Percentiles rank a stretch among this genome's conserved stretches.
These are phyloP conservation scores for Pittosporum tobira DNA, from an alignment of 129 eudicot species.

Conservation along the genomic window DNA sequence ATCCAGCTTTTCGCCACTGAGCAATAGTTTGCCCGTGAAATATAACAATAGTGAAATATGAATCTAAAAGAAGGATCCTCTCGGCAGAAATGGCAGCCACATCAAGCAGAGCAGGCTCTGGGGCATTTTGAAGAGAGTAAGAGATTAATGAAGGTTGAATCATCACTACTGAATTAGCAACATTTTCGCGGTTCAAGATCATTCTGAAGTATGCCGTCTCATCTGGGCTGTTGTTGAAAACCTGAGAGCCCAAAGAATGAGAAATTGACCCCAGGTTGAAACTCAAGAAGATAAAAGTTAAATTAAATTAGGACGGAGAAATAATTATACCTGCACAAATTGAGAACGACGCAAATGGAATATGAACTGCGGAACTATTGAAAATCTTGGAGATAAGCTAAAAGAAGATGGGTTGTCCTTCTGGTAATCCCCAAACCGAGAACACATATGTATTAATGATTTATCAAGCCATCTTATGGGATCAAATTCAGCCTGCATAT, in stretches of 20 bases:
- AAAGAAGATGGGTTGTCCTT: conserved; percentile 95
- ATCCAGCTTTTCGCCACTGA: conserved; percentile 97
- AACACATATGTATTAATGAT: conserved; percentile 80
- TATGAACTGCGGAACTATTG: conserved; percentile 93
- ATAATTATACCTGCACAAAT: conserved; percentile 90
- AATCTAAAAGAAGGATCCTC: conserved; percentile 77
- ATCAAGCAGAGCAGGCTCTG: conserved; percentile 91
- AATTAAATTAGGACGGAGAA: background rate
- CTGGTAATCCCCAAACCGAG: conserved; percentile 91
- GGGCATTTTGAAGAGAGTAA: conserved; percentile 79
- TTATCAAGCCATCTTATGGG: conserved; percentile 99
- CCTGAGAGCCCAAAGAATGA: conserved; percentile 32
- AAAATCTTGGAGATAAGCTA: conserved; percentile 74
- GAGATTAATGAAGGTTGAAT: conserved; percentile 95
- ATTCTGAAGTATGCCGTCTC: conserved; percentile 98
- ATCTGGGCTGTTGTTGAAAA: conserved; percentile 95
- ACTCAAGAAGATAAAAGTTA: conserved; percentile 7
- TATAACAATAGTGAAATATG: conserved; percentile 79
- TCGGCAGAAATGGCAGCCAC: conserved; percentile 91
- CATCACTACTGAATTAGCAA: conserved; percentile 96
- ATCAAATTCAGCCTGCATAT: conserved; percentile 85
- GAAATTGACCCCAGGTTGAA: conserved; percentile 2
- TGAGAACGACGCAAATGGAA: conserved; percentile 88
- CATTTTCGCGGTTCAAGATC: conserved; percentile 91
- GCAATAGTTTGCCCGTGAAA: conserved; percentile 93